Evolutionary conservation across 805 yeast genomes (phyloP), one percentile per base, ranked within the genome.

Genomic region (Debaryomyces maramus): DNA sequence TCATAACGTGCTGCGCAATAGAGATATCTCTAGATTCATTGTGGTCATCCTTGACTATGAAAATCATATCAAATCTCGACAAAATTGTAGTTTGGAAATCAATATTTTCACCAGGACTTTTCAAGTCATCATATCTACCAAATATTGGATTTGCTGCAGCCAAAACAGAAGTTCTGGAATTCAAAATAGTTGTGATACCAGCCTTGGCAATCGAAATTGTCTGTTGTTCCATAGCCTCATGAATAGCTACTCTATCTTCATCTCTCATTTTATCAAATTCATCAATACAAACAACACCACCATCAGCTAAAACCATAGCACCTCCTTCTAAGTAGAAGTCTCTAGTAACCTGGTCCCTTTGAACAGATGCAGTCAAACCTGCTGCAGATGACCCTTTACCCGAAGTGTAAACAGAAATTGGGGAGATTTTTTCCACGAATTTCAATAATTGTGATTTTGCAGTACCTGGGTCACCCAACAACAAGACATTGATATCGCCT

Each of bases 341-440:
- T 47, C 96, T 72, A 0, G 97, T 86, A 17, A 73, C 71, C 1
- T 88, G 75, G 61, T 93, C 98, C 60, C 97, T 77, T 67, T 91
- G 99, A 14, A 93, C 98, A 13, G 96, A 85, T 0, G 99, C 99
- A 2, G 99, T 93, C 64, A 93, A 77, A 81, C 99, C 99, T 2
- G 98, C 99, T 2, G 99, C 99, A 8, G 98, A 91, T 0, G 99
- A 91, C 56, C 99, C 99, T 59, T 93, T 93, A 70, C 99, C 99
- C 0, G 98, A 89, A 0, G 99, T 91, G 63, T 91, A 93, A 27
- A 93, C 90, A 3, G 98, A 81, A 43, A 91, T 88, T 9, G 98
- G 98, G 3, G 96, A 80, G 15, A 87, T 89, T 57, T 91, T 90
- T 60, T 93, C 98, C 14, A 89, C 98, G 51, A 91, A 93, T 62